Evolutionary conservation across 2,329 filamentous ascomycete genomes (phyloP).

Genomic region (Ophiobolus disseminans): DNA sequence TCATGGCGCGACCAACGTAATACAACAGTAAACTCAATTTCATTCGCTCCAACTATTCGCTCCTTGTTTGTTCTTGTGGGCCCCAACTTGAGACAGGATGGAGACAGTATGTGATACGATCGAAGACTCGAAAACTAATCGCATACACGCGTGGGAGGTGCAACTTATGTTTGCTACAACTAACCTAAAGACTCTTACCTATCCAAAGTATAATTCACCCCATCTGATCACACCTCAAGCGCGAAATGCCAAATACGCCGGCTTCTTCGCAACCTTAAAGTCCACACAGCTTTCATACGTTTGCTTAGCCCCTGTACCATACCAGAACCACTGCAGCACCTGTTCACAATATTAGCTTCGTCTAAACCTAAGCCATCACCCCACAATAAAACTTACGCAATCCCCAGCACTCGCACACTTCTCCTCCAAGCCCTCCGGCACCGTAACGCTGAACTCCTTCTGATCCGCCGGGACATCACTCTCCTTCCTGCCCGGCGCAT

Average conservation of each 20-base stretch:
- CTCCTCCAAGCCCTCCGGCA: constrained; percentile 56
- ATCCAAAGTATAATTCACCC: neutral
- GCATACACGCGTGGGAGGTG: no score
- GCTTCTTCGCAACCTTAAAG: constrained; percentile 52
- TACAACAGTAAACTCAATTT: no score
- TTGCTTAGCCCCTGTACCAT: constrained; percentile 61
- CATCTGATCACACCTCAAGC: neutral
- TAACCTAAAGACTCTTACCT: no score
- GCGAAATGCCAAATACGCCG: constrained; percentile 3
- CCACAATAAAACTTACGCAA: constrained; percentile 43
- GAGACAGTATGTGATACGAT: no score
- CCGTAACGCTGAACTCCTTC: constrained; percentile 59
- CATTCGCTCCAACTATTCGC: no score
- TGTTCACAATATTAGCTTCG: constrained; percentile 3
- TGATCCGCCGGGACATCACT: constrained; percentile 51
- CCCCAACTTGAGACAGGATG: no score
- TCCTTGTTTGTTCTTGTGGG: no score
- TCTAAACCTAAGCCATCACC: neutral
- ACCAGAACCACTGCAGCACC: constrained; percentile 69
- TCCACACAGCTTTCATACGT: constrained; percentile 69
- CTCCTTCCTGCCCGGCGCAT: constrained; percentile 29
- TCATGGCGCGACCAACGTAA: no score
- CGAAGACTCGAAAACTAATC: no score
- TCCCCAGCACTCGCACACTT: constrained; percentile 56
- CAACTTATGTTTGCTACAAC: no score